These are phyloP conservation scores for Dipteronia sinensis DNA, from an alignment of 345 rosid species.

Conservation along the genomic window DNA sequence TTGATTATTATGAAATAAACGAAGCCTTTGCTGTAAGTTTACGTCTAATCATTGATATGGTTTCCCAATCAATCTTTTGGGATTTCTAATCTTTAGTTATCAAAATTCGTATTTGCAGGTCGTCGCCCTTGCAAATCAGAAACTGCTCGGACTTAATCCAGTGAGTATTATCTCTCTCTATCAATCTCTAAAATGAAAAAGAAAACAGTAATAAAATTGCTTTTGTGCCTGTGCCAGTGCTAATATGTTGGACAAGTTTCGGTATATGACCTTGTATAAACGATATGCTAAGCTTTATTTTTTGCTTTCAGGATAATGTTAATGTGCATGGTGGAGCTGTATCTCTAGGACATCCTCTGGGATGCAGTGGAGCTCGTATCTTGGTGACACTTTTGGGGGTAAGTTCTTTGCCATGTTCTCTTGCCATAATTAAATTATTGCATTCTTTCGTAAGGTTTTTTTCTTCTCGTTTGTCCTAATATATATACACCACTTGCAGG, in stretches of 20 bases:
- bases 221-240: neutral
- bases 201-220: neutral
- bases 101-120: slow-evolving; percentile 47
- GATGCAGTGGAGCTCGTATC: slow-evolving; percentile 99
- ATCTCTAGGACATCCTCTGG: slow-evolving; percentile 94
- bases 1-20: slow-evolving; percentile 92
- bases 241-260: neutral
- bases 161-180: slow-evolving; percentile 47
- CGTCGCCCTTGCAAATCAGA: slow-evolving; percentile 92
- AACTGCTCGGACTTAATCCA: slow-evolving; percentile 72
- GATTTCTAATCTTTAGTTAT: slow-evolving; percentile 13
- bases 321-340: slow-evolving; percentile 98
- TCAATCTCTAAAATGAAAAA: neutral
- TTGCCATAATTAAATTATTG: neutral
- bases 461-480: neutral
- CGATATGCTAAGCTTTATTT: neutral
- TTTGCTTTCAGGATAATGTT: slow-evolving; percentile 65
- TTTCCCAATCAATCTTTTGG: neutral
- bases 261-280: neutral
- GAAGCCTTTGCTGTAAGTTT: slow-evolving; percentile 93
- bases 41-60: neutral
- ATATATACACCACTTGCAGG: slow-evolving; percentile 29
- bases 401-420: slow-evolving; percentile 6
- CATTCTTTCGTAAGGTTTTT: neutral
- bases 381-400: slow-evolving; percentile 94